Evolutionary conservation across 495 filamentous ascomycete genomes (phyloP), one percentile per base, ranked within the genome.

Genomic region (Penicillium verhagenii): DNA sequence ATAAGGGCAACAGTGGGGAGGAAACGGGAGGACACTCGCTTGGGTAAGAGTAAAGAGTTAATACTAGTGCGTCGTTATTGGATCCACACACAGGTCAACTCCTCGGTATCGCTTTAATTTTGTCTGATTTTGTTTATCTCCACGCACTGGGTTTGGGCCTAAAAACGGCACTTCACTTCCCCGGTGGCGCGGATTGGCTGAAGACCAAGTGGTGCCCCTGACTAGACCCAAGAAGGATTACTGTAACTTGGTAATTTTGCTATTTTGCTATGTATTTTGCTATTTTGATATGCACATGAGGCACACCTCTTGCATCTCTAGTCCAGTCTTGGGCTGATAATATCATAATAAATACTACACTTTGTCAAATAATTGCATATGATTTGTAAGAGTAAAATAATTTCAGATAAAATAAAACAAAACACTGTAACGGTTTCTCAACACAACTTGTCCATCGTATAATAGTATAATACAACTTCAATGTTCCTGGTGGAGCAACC

Each of bases 131-230:
- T 23, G 42, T 21, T 23, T 23, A 45, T 9, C 21, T 45, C 42
- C 42, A 23, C 42, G 19, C 19, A 5, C 20, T 39, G 10, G 14
- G 35, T 37, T 23, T 45, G 8, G 19, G 37, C 38, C 23, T 33
- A 44, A 23, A 44, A 29, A 52, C 14, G 25, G 31, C 20, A 43
- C 9, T 38, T 37, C n/a, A 38, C 26, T 54, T 57, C 59, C 59
- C 54, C 54, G 52, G 28, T 39, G 45, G 5, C n/a, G 8, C 20
- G 28, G 21, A 57, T 60, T 63, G 57, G 53, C 31, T 56, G 37
- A 20, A 21, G 18, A 23, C 14, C 5, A 13, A 38, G 29, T 44
- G 48, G 47, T 57, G 43, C 57, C 61, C 61, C 61, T 64, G 61
- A 64, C 61, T 63, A 63, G 53, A 20, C 43, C 23, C n/a, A 23